These are phyloP conservation scores for Suillus americanus DNA, from an alignment of 768 basidiomycete species.

Conservation along the genomic window DNA sequence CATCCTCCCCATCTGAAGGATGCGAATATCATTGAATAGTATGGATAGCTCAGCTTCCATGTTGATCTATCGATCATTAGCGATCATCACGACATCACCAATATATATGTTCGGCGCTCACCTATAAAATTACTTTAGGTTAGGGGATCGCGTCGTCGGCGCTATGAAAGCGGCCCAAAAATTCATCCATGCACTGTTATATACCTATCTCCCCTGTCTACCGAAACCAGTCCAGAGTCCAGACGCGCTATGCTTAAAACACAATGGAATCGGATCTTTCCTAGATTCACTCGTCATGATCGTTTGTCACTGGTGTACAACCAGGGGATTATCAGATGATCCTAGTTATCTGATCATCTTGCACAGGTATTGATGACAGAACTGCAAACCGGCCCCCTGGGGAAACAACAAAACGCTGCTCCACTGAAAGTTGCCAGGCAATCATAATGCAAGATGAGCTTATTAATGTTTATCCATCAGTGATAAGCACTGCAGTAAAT, in stretches of 20 bases:
- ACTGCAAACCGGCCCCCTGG: background rate
- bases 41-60: conserved; percentile 9
- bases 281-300: background rate
- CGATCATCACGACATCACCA: background rate
- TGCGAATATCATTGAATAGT: conserved; percentile 3
- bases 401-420: background rate
- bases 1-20: conserved; percentile 9
- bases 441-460: background rate
- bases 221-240: background rate
- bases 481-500: background rate
- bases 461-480: background rate
- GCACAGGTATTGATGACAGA: background rate
- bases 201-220: background rate
- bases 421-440: background rate
- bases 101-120: background rate
- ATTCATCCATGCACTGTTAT: background rate
- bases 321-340: background rate
- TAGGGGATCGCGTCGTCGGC: background rate
- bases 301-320: background rate
- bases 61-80: background rate
- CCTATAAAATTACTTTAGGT: background rate
- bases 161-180: background rate
- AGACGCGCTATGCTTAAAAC: background rate
- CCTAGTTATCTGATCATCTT: background rate
- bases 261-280: background rate